Evolutionary conservation across 495 filamentous ascomycete species (phyloP).

Genomic region (Acidomyces sp.): DNA sequence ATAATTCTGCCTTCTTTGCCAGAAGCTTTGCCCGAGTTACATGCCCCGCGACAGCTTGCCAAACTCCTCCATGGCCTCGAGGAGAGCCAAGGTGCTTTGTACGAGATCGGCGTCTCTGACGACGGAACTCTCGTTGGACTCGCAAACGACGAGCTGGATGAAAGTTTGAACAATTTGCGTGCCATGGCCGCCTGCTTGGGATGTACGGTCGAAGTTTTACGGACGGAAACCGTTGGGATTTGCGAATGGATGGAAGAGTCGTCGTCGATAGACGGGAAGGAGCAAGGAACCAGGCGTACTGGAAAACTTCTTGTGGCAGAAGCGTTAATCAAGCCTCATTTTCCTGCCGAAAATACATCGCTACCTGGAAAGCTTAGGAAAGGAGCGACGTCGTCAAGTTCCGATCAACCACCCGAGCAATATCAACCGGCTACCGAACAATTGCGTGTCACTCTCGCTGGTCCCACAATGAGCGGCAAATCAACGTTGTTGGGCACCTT

Average conservation of each 20-base stretch:
- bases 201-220: slow-evolving; percentile 70
- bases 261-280: slow-evolving; percentile 15
- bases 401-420: no score
- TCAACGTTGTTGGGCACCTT: slow-evolving; percentile 81
- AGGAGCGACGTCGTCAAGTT: not conserved
- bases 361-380: not conserved
- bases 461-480: slow-evolving; percentile 86
- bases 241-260: slow-evolving; percentile 59
- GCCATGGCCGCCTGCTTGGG: slow-evolving; percentile 87
- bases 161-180: slow-evolving; percentile 68
- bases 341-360: slow-evolving; percentile 21
- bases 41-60: slow-evolving; percentile 43
- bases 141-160: slow-evolving; percentile 80
- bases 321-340: slow-evolving; percentile 56
- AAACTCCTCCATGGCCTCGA: slow-evolving; percentile 70
- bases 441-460: slow-evolving; percentile 79
- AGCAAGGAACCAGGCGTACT: slow-evolving; percentile 24
- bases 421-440: slow-evolving; percentile 36
- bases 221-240: slow-evolving; percentile 72
- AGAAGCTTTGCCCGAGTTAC: slow-evolving; percentile 42
- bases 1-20: slow-evolving; percentile 63
- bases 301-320: slow-evolving; percentile 79
- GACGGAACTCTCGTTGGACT: slow-evolving; percentile 85
- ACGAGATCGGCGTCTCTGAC: slow-evolving; percentile 93
- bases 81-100: slow-evolving; percentile 82